Evolutionary conservation across 352 stramenopile genomes (phyloP).

Genomic region (Phytopythium oedochilum): DNA sequence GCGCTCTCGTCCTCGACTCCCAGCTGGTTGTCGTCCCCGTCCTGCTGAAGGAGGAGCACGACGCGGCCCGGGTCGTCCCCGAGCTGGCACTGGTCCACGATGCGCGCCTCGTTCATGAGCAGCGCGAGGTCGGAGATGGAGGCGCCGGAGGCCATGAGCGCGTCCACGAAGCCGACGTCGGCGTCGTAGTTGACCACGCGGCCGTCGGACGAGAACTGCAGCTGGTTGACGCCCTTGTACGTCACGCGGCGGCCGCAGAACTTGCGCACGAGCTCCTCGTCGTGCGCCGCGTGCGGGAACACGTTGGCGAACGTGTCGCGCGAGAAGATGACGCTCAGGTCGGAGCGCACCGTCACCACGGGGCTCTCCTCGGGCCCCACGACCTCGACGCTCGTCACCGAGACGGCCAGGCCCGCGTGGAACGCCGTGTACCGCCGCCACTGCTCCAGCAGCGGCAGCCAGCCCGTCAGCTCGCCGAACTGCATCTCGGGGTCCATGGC

Average conservation of each 20-base stretch:
- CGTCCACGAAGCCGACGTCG: constrained; percentile 53
- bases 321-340: constrained; percentile 49
- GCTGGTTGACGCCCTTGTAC: constrained; percentile 45
- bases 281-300: constrained; percentile 52
- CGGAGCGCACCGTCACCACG: constrained; percentile 33
- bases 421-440: constrained; percentile 43
- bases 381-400: constrained; percentile 37
- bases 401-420: constrained; percentile 22
- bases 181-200: constrained; percentile 52
- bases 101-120: constrained; percentile 46
- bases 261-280: constrained; percentile 36
- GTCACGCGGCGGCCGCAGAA: constrained; percentile 43
- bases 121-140: constrained; percentile 35
- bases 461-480: constrained; percentile 17
- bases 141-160: constrained; percentile 30
- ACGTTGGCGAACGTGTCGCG: constrained; percentile 42
- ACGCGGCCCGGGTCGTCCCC: constrained; percentile 15
- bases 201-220: constrained; percentile 39
- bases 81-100: constrained; percentile 37
- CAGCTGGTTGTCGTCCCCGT: too few relatives aligned
- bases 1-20: too few relatives aligned
- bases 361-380: constrained; percentile 32
- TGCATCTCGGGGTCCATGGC: constrained; percentile 37
- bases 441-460: constrained; percentile 27
- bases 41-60: background rate